A percentile compares a stretch with the other conserved stretches of the same genome.
These are phyloP conservation scores for Pulveroboletus frians DNA, from an alignment of 768 basidiomycete genomes.

Conservation along the genomic window DNA sequence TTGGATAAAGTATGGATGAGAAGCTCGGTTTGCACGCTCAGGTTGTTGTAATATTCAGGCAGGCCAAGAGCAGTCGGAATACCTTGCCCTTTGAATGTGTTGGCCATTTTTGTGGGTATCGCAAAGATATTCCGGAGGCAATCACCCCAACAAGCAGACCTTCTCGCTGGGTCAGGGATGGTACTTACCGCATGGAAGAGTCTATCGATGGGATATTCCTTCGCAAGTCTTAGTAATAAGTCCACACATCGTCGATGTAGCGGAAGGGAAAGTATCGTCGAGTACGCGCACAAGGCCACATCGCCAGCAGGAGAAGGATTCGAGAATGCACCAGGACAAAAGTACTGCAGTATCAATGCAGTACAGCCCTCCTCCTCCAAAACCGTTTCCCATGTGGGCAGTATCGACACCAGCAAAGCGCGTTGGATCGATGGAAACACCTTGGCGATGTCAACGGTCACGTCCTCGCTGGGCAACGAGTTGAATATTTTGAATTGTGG, in stretches of 20 bases:
- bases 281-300: constrained; percentile 57
- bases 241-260: constrained; percentile 46
- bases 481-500: constrained; percentile 48
- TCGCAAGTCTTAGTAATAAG: constrained; percentile 50
- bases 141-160: constrained; percentile 64
- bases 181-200: constrained; percentile 52
- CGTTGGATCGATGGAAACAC: constrained; percentile 57
- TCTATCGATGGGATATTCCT: constrained; percentile 64
- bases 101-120: constrained; percentile 76
- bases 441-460: constrained; percentile 22
- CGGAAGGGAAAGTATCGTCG: constrained; percentile 51
- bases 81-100: constrained; percentile 47
- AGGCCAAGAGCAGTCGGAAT: constrained; percentile 51
- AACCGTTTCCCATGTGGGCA: constrained; percentile 61
- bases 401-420: constrained; percentile 54
- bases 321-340: constrained; percentile 61
- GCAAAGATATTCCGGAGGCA: constrained; percentile 58
- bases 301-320: constrained; percentile 49
- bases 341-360: constrained; percentile 58
- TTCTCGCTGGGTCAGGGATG: constrained; percentile 18
- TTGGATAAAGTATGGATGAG: constrained; percentile 44
- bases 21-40: constrained; percentile 50
- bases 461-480: constrained; percentile 26
- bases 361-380: constrained; percentile 47
- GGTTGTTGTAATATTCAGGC: constrained; percentile 48